These are phyloP conservation scores for Dentiscutata heterogama DNA, from an alignment of 371 early-diverging fungal species.

Conservation along the genomic window DNA sequence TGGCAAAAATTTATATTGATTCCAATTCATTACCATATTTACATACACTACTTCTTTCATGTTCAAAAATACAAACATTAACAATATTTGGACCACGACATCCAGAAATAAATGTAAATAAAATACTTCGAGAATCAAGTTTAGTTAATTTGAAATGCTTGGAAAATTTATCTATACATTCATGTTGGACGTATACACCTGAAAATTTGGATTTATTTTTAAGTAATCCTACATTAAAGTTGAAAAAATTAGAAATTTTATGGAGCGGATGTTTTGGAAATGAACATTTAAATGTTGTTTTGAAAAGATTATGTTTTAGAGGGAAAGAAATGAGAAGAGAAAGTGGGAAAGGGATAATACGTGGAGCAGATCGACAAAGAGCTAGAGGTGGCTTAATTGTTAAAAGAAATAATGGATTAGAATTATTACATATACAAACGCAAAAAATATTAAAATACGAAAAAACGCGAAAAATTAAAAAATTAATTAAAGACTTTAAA, in stretches of 20 bases:
- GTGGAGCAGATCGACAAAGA: too few species aligned
- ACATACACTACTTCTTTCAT: background rate
- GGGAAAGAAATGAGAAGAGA: background rate
- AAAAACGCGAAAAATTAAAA: too few species aligned
- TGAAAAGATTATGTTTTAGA: background rate
- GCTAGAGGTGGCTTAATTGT: too few species aligned
- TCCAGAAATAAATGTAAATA: slow-evolving; percentile 26
- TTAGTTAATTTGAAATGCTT: background rate
- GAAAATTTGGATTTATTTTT: slow-evolving; percentile 9
- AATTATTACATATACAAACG: too few species aligned
- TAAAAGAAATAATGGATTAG: too few species aligned
- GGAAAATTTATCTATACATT: slow-evolving; percentile 2
- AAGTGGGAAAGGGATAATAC: too few species aligned
- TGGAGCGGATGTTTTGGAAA: background rate
- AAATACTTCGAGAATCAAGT: background rate
- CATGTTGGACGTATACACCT: slow-evolving; percentile 8
- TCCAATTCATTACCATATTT: background rate
- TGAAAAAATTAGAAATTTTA: slow-evolving; percentile 22
- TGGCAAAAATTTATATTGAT: background rate
- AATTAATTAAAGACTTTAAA: too few species aligned
- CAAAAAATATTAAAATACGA: too few species aligned
- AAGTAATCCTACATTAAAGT: background rate
- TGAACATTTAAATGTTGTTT: slow-evolving; percentile 26
- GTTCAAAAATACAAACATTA: slow-evolving; percentile 1
- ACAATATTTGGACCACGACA: background rate